phyloP scores from a whole-genome alignment of 2,329 filamentous ascomycete species.

The Acrocalymma vagum region DNA sequence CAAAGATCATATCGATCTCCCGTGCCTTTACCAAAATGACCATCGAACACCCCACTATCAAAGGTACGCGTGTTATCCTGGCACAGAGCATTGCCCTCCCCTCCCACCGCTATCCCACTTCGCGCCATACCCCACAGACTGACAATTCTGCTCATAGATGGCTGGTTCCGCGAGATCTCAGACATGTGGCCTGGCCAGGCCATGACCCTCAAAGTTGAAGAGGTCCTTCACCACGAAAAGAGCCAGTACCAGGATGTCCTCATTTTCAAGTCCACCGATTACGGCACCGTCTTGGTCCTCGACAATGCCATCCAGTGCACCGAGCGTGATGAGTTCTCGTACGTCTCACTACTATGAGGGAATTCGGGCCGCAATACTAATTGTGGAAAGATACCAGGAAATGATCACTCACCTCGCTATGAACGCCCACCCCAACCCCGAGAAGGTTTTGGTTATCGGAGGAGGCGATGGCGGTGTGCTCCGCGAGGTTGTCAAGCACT shows the following conservation, averaged over 20 bases:
- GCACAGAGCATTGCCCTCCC: background rate
- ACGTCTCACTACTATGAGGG: conserved; percentile 41
- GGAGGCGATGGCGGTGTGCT: conserved; percentile 97
- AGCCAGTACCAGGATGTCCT: conserved; percentile 99
- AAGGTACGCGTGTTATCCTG: no score
- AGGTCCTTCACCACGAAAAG: conserved; percentile 99
- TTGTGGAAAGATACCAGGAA: conserved; percentile 79
- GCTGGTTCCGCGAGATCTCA: conserved; percentile 99
- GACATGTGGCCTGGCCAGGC: conserved; percentile 99
- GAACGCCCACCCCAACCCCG: conserved; percentile 97
- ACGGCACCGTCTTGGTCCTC: conserved; percentile 94
- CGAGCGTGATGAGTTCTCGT: conserved; percentile 97
- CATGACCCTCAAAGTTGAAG: conserved; percentile 90
- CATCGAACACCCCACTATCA: conserved; percentile 79
- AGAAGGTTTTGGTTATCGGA: conserved; percentile 98
- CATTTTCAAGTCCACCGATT: conserved; percentile 97
- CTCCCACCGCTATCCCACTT: background rate
- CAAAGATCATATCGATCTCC: conserved; percentile 2
- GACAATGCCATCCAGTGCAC: conserved; percentile 99
- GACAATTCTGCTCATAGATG: conserved; percentile 70
- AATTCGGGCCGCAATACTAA: no score
- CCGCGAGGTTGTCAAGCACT: conserved; percentile 98
- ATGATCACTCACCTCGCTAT: conserved; percentile 99
- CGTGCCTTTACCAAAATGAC: no score
- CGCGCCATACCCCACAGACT: conserved; percentile 13